Evolutionary conservation across 2,329 filamentous ascomycete species (phyloP), one percentile per base, ranked within the genome.

Genomic region (Xylaria sp.): DNA sequence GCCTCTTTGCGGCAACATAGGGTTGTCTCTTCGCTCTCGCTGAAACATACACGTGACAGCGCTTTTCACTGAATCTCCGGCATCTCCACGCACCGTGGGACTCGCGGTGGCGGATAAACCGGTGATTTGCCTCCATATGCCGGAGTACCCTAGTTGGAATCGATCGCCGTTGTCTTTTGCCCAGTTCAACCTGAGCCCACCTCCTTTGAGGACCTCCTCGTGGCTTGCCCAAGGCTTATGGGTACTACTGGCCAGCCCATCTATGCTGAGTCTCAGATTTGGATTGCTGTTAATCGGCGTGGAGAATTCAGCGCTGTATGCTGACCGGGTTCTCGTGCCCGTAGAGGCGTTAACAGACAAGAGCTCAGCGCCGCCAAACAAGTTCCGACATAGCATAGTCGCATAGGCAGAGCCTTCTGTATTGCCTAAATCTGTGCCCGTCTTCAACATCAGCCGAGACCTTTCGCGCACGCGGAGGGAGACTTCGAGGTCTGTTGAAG

Each of bases 141-240:
- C 87, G 10, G 86, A 88, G 76, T 96, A 96, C 52, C 86, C 87
- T 39, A 97, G 69, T 63, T 93, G 88, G 72, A 96, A 91, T 59
- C 81, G 81, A 66, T 90, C 85, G 50, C 86, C 86, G 53, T 79
- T 76, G 7, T 77, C 70, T 52, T 83, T 85, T 44, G 87, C 75
- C 89, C 90, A 97, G 46, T 86, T 85, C 47, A 96, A 79, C 65
- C 90, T 92, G 10, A 89, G 78, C 67, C 84, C 87, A 18, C 84
- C 91, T 13, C 92, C 92, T 70, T 88, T 90, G 18, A 95, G 77
- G 2, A 88, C 86, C 75, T 99, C 93, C 68, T 97, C 93, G 71
- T 99, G 93, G 65, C 90, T 94, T 19, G 94, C 92, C 90, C 91
- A 97, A 10, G 87, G 84, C 76, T 97, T 97, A 63, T 93, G 84